A percentile compares a stretch with the other conserved stretches of the same genome.
Conservation (phyloP, 1,284 basidiomycete species). For the Marasmius sp. region DNA sequence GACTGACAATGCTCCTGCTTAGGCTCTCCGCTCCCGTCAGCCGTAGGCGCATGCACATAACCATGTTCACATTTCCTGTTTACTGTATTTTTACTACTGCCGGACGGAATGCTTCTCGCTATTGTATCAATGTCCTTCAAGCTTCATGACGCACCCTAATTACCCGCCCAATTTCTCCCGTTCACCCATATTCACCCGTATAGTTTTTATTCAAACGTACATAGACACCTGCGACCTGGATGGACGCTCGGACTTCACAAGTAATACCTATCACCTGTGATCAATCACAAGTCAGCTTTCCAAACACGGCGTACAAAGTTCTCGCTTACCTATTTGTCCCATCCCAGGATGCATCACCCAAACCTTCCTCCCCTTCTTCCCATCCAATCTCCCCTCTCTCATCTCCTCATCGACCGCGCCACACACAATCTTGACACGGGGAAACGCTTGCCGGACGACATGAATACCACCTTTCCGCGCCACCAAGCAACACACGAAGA, state of each 20-base stretch:
- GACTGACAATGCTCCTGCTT: background rate
- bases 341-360: conserved; percentile 82
- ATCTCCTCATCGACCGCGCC: conserved; percentile 79
- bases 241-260: conserved; percentile 21
- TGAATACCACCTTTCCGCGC: conserved; percentile 78
- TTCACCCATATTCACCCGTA: background rate
- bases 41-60: background rate
- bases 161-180: no score
- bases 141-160: no score
- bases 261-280: conserved; percentile 44
- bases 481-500: conserved; percentile 89
- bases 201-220: background rate
- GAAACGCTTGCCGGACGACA: conserved; percentile 81
- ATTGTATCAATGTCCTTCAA: no score
- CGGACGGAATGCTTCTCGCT: no score
- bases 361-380: conserved; percentile 54
- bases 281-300: background rate
- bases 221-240: background rate
- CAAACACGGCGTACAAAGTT: conserved; percentile 16
- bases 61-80: background rate
- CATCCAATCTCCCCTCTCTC: conserved; percentile 66
- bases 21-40: background rate
- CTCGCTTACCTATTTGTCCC: conserved; percentile 69
- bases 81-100: no score
- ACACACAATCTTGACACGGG: conserved; percentile 77